These are phyloP conservation scores for Fusarium pseudocircinatum DNA, from an alignment of 2,329 filamentous ascomycete species.

Conservation along the genomic window DNA sequence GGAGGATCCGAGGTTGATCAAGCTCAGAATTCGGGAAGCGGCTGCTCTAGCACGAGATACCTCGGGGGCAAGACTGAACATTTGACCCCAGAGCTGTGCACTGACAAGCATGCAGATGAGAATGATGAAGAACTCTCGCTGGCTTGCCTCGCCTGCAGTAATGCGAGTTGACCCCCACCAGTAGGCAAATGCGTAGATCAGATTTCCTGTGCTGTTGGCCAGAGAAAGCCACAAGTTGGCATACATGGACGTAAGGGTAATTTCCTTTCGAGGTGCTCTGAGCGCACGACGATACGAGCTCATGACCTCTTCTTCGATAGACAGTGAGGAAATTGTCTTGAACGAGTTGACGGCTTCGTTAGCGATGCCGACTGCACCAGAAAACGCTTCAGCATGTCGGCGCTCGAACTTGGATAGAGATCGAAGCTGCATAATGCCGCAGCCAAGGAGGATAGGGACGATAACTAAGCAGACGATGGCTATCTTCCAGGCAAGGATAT, in stretches of 20 bases:
- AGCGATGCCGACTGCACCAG: constrained; percentile 70
- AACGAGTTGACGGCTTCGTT: constrained; percentile 74
- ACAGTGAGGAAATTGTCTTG: constrained; percentile 68
- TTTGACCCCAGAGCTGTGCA: constrained; percentile 77
- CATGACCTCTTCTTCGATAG: constrained; percentile 62
- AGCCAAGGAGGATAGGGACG: constrained; percentile 74
- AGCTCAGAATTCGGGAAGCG: constrained; percentile 64
- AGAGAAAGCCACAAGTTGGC: constrained; percentile 70
- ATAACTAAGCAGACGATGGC: constrained; percentile 75
- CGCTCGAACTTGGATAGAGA: constrained; percentile 70
- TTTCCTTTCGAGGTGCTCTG: constrained; percentile 63
- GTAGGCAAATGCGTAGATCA: constrained; percentile 79
- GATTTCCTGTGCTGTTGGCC: constrained; percentile 68
- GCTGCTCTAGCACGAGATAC: constrained; percentile 73
- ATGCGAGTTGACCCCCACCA: constrained; percentile 83
- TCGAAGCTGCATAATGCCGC: constrained; percentile 74
- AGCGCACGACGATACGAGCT: constrained; percentile 63
- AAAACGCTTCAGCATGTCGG: constrained; percentile 71
- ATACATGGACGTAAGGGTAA: constrained; percentile 57
- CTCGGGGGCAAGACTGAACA: constrained; percentile 80
- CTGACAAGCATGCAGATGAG: constrained; percentile 76
- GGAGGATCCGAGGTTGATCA: constrained; percentile 57
- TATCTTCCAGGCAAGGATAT: constrained; percentile 80
- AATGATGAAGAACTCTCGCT: constrained; percentile 79
- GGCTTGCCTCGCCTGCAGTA: constrained; percentile 68